Percentiles rank a stretch among this genome's conserved stretches.
Evolutionary conservation across 371 early-diverging fungal genomes (phyloP).

Genomic region (Actinomortierella wolfii): DNA sequence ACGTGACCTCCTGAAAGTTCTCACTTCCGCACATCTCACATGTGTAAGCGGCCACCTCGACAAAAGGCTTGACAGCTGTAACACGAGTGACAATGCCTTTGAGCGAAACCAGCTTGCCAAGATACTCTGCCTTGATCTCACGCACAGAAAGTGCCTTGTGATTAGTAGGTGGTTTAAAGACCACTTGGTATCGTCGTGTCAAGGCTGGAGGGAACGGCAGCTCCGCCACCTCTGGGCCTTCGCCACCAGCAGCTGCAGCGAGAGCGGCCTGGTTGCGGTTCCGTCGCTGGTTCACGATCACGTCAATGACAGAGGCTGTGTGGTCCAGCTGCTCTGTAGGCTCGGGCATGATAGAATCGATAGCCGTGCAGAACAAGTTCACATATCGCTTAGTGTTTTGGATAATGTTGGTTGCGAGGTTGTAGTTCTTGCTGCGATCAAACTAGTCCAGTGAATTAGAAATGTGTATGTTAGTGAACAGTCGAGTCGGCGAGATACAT

Average conservation of each 20-base stretch:
- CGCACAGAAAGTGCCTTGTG: slow-evolving; percentile 83
- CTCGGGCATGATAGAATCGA: slow-evolving; percentile 77
- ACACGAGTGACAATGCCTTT: slow-evolving; percentile 97
- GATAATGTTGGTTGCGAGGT: slow-evolving; percentile 66
- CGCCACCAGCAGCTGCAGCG: slow-evolving; percentile 47
- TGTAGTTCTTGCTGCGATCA: slow-evolving; percentile 33
- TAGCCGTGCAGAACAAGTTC: slow-evolving; percentile 74
- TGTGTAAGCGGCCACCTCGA: slow-evolving; percentile 91
- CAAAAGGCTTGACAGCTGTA: slow-evolving; percentile 95
- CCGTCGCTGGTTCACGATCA: slow-evolving; percentile 85
- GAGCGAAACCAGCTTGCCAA: slow-evolving; percentile 92
- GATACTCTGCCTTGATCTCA: slow-evolving; percentile 77
- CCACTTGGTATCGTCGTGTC: slow-evolving; percentile 86
- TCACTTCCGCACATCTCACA: slow-evolving; percentile 98
- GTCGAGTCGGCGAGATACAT: no score
- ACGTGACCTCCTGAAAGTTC: slow-evolving; percentile 95
- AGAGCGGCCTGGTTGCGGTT: slow-evolving; percentile 66
- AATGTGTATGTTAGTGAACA: no score
- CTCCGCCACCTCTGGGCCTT: slow-evolving; percentile 35
- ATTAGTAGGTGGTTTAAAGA: slow-evolving; percentile 75
- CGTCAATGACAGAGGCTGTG: slow-evolving; percentile 86
- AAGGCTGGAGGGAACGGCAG: slow-evolving; percentile 79
- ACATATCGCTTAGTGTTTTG: slow-evolving; percentile 87
- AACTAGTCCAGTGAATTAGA: slow-evolving; percentile 37
- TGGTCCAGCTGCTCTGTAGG: slow-evolving; percentile 65